phyloP scores from a whole-genome alignment of 2,329 filamentous ascomycete species.

The Colletotrichum eremochloae region DNA sequence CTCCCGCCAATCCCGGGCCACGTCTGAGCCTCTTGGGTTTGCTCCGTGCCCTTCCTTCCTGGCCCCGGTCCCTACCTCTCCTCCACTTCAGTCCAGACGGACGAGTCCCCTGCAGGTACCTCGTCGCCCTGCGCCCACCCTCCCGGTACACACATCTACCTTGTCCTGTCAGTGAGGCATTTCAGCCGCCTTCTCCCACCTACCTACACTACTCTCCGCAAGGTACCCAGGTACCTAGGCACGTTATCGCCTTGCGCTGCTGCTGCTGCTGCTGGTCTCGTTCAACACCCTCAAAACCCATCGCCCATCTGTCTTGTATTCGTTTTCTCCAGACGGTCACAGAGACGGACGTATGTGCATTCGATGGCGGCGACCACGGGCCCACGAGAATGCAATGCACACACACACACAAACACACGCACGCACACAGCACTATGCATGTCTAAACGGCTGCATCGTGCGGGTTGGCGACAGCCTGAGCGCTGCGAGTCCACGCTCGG shows the following conservation, averaged over 20 bases:
- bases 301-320: constrained; percentile 10
- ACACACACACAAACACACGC: not conserved
- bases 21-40: constrained; percentile 42
- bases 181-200: constrained; percentile 38
- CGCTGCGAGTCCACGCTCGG: not conserved
- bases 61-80: constrained; percentile 8
- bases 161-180: constrained; percentile 5
- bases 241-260: not conserved
- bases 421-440: too few species aligned
- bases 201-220: too few species aligned
- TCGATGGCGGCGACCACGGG: not conserved
- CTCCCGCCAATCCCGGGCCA: constrained; percentile 41
- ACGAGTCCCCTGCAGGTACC: not conserved
- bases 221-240: too few species aligned
- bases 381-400: not conserved
- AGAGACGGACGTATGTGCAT: not conserved
- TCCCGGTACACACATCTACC: not conserved
- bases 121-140: too few species aligned
- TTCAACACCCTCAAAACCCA: not conserved
- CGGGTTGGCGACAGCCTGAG: not conserved
- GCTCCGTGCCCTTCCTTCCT: constrained; percentile 35
- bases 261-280: not conserved
- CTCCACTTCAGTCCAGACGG: constrained; percentile 33
- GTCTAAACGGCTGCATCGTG: not conserved
- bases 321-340: not conserved